phyloP scores from a whole-genome alignment of 2,329 filamentous ascomycete species.

The Aspergillus fijiensis region DNA sequence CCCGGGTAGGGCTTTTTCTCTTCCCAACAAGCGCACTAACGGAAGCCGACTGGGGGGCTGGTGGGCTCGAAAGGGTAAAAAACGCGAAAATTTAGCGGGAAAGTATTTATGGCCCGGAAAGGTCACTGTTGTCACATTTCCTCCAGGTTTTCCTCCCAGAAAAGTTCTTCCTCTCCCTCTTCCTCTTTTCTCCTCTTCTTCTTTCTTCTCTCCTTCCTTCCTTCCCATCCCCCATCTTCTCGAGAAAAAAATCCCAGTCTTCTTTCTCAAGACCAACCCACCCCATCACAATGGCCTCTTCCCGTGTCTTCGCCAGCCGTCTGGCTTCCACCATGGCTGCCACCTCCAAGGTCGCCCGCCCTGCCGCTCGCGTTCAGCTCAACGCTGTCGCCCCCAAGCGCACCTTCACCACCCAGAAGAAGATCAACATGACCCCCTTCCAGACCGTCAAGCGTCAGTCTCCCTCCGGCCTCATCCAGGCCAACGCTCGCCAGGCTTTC shows the following conservation, averaged over 20 bases:
- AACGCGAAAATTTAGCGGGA: slow-evolving; percentile 41
- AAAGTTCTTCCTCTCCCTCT: slow-evolving; percentile 31
- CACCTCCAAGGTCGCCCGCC: slow-evolving; percentile 78
- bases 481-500: slow-evolving; percentile 62
- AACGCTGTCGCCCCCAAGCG: slow-evolving; percentile 66
- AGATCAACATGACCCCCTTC: slow-evolving; percentile 54
- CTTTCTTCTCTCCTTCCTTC: slow-evolving; percentile 24
- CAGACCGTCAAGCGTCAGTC: slow-evolving; percentile 75
- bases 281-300: slow-evolving; percentile 72
- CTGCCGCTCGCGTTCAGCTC: slow-evolving; percentile 65
- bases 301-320: slow-evolving; percentile 74
- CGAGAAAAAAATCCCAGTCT: slow-evolving; percentile 14
- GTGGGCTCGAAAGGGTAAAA: slow-evolving; percentile 17
- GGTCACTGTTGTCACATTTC: slow-evolving; percentile 30
- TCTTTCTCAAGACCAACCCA: slow-evolving; percentile 30
- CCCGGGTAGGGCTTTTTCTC: slow-evolving; percentile 28
- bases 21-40: slow-evolving; percentile 29
- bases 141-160: slow-evolving; percentile 37
- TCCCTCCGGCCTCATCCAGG: slow-evolving; percentile 64
- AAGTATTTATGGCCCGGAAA: slow-evolving; percentile 38
- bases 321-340: slow-evolving; percentile 65
- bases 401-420: slow-evolving; percentile 55
- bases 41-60: slow-evolving; percentile 30
- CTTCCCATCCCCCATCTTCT: slow-evolving; percentile 23
- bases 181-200: slow-evolving; percentile 22